Conservation (phyloP, 2,329 filamentous ascomycete species). For the Grosmannia huntii region DNA sequence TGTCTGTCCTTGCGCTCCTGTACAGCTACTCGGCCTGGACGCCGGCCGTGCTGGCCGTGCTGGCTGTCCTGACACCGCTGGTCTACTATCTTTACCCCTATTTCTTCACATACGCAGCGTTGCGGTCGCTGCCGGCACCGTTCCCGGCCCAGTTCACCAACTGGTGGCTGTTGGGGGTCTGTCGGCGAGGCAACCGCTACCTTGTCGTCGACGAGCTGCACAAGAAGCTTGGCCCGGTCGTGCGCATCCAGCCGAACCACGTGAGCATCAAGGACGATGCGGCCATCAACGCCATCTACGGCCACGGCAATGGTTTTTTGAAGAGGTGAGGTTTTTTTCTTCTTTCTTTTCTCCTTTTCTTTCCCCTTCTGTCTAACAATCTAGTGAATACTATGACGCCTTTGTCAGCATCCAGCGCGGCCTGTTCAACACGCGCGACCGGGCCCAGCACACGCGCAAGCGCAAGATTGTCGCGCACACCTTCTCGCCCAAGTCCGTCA, state of each 20-base stretch:
- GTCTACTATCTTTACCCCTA: slow-evolving; percentile 48
- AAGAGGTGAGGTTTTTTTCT: slow-evolving; percentile 39
- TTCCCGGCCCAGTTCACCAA: slow-evolving; percentile 57
- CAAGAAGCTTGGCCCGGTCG: slow-evolving; percentile 62
- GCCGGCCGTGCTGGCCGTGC: slow-evolving; percentile 22
- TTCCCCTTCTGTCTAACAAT: neutral
- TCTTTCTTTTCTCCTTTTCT: neutral
- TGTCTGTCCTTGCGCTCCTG: neutral
- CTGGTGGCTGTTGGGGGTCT: slow-evolving; percentile 62
- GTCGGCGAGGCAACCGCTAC: slow-evolving; percentile 53
- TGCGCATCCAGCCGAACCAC: slow-evolving; percentile 75
- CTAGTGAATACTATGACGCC: slow-evolving; percentile 75
- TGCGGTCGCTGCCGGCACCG: slow-evolving; percentile 46
- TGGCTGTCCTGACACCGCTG: slow-evolving; percentile 29
- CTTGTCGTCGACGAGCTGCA: slow-evolving; percentile 57
- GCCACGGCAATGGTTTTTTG: slow-evolving; percentile 63
- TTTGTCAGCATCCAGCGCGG: slow-evolving; percentile 80
- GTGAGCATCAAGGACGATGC: slow-evolving; percentile 67
- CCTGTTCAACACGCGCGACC: slow-evolving; percentile 79
- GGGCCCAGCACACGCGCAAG: slow-evolving; percentile 74
- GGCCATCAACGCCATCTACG: slow-evolving; percentile 68
- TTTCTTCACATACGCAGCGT: slow-evolving; percentile 37
- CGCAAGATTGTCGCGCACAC: slow-evolving; percentile 80
- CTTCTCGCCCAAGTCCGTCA: slow-evolving; percentile 69
- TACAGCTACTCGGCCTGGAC: slow-evolving; percentile 29